These are phyloP conservation scores for Epichloe bromicola DNA, from an alignment of 2,329 filamentous ascomycete species.

Conservation along the genomic window DNA sequence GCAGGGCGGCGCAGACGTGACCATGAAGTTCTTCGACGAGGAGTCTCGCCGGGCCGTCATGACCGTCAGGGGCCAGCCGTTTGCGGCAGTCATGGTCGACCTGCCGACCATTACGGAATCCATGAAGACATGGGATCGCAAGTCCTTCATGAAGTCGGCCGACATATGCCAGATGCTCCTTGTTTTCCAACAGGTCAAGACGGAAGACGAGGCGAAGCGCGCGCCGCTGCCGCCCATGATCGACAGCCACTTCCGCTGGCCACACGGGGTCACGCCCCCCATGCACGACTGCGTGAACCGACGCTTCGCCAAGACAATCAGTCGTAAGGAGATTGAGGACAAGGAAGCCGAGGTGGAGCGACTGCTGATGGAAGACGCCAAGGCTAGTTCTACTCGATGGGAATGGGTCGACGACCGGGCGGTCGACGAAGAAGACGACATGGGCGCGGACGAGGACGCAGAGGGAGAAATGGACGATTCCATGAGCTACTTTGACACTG, in stretches of 20 bases:
- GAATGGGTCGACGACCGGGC: constrained; percentile 48
- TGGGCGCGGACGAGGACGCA: constrained; percentile 35
- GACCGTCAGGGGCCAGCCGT: constrained; percentile 54
- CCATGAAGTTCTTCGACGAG: constrained; percentile 64
- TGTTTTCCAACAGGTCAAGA: constrained; percentile 55
- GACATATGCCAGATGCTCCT: constrained; percentile 85
- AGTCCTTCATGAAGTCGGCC: constrained; percentile 75
- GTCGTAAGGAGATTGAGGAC: constrained; percentile 71
- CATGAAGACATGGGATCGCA: constrained; percentile 89
- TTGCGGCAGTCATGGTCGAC: constrained; percentile 70
- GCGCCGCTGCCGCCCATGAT: constrained; percentile 60
- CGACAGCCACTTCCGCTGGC: constrained; percentile 57
- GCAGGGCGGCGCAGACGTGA: constrained; percentile 62
- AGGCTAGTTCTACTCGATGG: constrained; percentile 45
- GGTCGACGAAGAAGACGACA: constrained; percentile 26
- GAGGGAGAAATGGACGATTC: constrained; percentile 34
- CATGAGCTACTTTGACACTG: constrained; percentile 24
- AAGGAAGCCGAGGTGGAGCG: constrained; percentile 70
- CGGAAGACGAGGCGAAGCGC: constrained; percentile 51
- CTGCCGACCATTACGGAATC: constrained; percentile 78
- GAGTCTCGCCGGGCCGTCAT: constrained; percentile 64
- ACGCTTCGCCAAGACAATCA: constrained; percentile 71
- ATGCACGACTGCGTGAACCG: constrained; percentile 76
- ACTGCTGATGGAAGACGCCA: constrained; percentile 56
- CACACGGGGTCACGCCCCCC: constrained; percentile 76